phyloP scores from a whole-genome alignment of 331 rosid species.

The Prunus yedoensis region DNA sequence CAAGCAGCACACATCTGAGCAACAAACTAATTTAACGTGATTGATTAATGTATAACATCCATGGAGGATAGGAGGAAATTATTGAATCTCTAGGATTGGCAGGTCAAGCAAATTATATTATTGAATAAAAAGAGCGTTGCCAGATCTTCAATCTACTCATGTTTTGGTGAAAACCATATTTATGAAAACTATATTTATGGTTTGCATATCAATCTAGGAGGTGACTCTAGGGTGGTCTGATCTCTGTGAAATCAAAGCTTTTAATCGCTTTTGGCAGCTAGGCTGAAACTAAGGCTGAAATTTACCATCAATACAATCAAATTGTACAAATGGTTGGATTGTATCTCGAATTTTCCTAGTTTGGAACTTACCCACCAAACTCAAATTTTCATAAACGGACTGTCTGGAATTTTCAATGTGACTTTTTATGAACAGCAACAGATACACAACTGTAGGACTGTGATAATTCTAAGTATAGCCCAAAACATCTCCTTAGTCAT shows the following conservation, averaged over 20 bases:
- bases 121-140: background rate
- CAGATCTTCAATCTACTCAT: background rate
- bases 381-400: background rate
- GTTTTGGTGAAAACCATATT: background rate
- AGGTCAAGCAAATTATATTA: no score
- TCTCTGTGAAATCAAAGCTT: background rate
- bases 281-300: background rate
- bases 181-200: no score
- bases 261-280: background rate
- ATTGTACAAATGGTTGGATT: background rate
- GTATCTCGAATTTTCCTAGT: background rate
- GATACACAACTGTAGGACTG: no score
- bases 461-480: no score
- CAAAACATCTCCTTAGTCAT: background rate
- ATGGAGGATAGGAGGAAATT: no score
- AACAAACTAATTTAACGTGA: no score
- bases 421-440: background rate
- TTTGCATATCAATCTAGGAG: no score
- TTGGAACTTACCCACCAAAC: background rate
- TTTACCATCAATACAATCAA: background rate
- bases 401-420: background rate
- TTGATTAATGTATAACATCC: no score
- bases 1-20: no score
- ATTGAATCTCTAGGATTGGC: no score
- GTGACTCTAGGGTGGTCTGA: background rate